Conservation (phyloP, 139 green algal genomes). For the Chlamydomonas sp. region DNA sequence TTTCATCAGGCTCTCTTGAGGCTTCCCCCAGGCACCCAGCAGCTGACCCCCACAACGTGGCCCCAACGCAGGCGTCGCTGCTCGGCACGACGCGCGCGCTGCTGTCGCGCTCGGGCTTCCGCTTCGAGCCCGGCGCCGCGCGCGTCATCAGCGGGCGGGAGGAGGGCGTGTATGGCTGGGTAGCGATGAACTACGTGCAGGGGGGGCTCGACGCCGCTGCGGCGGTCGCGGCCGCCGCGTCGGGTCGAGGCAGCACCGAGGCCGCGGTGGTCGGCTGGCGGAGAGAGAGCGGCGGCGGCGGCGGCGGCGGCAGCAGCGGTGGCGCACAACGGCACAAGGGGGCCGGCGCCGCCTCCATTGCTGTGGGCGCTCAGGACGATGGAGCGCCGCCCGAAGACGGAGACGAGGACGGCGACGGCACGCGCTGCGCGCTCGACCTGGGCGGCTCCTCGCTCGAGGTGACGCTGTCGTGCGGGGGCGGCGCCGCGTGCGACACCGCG, state of each 20-base stretch:
- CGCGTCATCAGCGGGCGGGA: slow-evolving; percentile 69
- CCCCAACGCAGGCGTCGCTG: too few species aligned
- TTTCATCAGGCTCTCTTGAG: too few species aligned
- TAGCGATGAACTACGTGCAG: slow-evolving; percentile 67
- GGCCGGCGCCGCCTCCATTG: not conserved
- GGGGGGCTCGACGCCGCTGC: slow-evolving; percentile 21
- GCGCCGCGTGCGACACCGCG: not conserved
- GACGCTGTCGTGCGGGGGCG: not conserved
- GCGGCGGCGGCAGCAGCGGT: not conserved
- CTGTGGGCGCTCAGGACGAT: not conserved
- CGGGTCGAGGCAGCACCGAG: not conserved
- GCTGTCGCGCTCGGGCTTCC: slow-evolving; percentile 31
- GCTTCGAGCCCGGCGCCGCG: slow-evolving; percentile 65
- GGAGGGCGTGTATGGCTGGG: slow-evolving; percentile 80
- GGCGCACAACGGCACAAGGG: not conserved
- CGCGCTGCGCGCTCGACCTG: slow-evolving; percentile 53
- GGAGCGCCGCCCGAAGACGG: not conserved
- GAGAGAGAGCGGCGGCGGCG: not conserved
- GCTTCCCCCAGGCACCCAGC: too few species aligned
- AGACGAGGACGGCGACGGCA: not conserved
- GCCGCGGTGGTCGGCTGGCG: not conserved
- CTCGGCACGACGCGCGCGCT: too few species aligned
- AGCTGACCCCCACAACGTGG: too few species aligned
- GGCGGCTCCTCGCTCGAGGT: slow-evolving; percentile 72
- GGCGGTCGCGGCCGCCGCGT: not conserved